Evolutionary conservation across 1,284 basidiomycete genomes (phyloP), one percentile per base, ranked within the genome.

Genomic region (Pseudozyma thailandica): DNA sequence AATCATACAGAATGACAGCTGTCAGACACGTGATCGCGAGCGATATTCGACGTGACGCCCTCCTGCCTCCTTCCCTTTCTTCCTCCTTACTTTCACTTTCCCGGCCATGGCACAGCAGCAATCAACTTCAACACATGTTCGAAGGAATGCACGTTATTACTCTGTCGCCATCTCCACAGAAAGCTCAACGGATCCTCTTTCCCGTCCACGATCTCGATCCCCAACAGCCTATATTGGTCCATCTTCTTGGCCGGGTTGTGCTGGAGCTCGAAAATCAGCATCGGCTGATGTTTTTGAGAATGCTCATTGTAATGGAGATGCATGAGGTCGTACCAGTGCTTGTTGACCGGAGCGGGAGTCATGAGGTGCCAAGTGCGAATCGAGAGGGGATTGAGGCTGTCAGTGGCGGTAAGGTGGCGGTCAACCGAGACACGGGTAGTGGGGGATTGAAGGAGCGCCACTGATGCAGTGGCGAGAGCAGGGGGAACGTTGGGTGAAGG

Each of bases 261-360:
- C 23, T 33, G 2, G 4, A 48, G 15, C 16, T 56, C 31, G 33
- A 44, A 56, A 0, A 56, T 8, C 23, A 56, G 31, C 47, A 56
- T 43, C 5, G 54, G 54, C 31, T 49, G 53, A 12, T 20, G 27
- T n/a, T 7, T 30, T 8, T 25, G 31, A 18, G 28, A 18, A 7
- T 23, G 9, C 15, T 28, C 13, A 10, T 48, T 41, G 27, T 43
- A 45, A 6, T 30, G 16, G 3, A 49, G 12, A 6, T 27, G 15
- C 25, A 56, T 23, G 15, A 43, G 23, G 7, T 43, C 13, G 23
- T 16, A 50, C 30, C 31, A 44, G 10, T 38, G 16, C n/a, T 37
- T 3, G 23, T 43, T 45, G 25, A 50, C 42, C 2, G 54, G 54
- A 18, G 41, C 47, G 8, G 54, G 54, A 1, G 54, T 56, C 54